Conservation (phyloP, 176 grass and related monocot genomes). For the Coix lacrymajobi region DNA sequence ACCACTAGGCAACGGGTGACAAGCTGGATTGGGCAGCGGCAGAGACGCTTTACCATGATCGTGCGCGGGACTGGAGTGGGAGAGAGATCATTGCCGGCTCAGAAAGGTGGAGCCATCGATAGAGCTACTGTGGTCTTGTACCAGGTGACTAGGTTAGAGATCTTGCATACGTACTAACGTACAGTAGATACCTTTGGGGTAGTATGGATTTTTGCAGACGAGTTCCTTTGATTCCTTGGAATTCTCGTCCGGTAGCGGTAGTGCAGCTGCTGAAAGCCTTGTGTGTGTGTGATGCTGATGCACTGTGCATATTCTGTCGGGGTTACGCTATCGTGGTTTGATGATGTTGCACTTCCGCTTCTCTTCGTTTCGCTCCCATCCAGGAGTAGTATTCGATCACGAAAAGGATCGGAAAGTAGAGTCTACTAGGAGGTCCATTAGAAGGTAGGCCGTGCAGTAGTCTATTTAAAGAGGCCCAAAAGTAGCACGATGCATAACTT, state of each 20-base stretch:
- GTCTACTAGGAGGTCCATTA: background rate
- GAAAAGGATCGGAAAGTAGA: no score
- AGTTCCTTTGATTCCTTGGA: no score
- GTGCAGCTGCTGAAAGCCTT: no score
- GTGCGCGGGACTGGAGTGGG: background rate
- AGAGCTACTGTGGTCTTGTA: background rate
- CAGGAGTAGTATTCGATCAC: no score
- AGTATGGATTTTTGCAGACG: background rate
- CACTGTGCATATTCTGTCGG: background rate
- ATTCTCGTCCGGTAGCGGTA: no score
- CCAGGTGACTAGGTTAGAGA: background rate
- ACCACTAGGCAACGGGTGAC: background rate
- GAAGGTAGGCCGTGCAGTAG: background rate
- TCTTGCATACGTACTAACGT: no score
- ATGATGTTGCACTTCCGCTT: background rate
- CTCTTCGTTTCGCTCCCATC: no score
- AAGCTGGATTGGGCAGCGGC: background rate
- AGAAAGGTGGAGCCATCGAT: background rate
- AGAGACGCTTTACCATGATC: background rate
- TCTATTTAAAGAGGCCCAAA: background rate
- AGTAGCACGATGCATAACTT: background rate
- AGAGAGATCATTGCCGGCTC: background rate
- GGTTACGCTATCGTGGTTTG: background rate
- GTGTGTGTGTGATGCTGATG: background rate
- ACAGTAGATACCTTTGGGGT: no score